Evolutionary conservation across 768 basidiomycete species (phyloP), one percentile per base, ranked within the genome.

Genomic region (Rhizopogon vesiculosus): DNA sequence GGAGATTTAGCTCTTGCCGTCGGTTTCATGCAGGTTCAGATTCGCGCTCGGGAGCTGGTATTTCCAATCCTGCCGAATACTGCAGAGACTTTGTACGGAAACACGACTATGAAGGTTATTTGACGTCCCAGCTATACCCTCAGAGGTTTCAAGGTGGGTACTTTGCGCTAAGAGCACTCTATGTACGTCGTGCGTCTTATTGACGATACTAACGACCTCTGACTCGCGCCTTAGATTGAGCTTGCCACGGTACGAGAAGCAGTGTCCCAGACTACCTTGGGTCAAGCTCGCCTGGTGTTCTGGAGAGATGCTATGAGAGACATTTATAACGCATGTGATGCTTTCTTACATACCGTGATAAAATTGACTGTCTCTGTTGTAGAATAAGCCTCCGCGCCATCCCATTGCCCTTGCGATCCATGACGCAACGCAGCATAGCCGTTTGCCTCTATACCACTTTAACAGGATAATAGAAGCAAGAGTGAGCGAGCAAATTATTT

Each of bases 221-320:
- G 39, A 68, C 5, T 33, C 41, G 45, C 31, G 5, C 25, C n/a
- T 45, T 50, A 91, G 87, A 81, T 89, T 53, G 91, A 93, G 66
- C 70, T 93, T 53, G 86, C 91, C 9, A 87, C 75, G 66, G 72
- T 91, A 16, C 88, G 86, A 68, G 92, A 94, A 58, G 74, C 78
- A 40, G 87, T 90, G 13, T 89, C 89, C 16, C 87, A 86, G 56
- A 66, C 81, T 38, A 75, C 80, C 40, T 83, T 93, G 54, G 91
- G 90, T n/a, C 82, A 84, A 66, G 89, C 92, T 79, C 79, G 89
- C 60, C 81, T 91, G 75, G 86, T 92, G 66, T 93, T 93, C 67
- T 94, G 91, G 91, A 81, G 83, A 62, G 90, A 94, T 64, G 84
- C 88, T 12, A 64, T 93, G 28, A 88, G 85, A 62, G 78, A 72